Evolutionary conservation across 2,329 filamentous ascomycete species (phyloP).

Genomic region (Pleurostoma richardsiae): DNA sequence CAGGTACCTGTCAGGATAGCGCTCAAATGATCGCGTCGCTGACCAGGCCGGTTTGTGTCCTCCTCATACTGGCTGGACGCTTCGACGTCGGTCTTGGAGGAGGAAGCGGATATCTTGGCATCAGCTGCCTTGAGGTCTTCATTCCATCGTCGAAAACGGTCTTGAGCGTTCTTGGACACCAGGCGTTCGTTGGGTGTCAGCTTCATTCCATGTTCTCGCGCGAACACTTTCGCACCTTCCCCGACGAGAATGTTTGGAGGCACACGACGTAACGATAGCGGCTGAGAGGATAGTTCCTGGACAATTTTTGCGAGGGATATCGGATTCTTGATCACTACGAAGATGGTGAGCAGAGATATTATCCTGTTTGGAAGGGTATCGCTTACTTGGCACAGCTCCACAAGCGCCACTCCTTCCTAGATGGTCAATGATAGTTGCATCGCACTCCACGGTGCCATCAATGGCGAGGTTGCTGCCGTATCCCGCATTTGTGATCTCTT

Average conservation of each 20-base stretch:
- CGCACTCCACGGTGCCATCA: constrained; percentile 87
- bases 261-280: constrained; percentile 80
- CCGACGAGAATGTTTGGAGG: constrained; percentile 90
- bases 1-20: constrained; percentile 53
- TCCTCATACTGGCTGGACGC: constrained; percentile 1
- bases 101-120: constrained; percentile 11
- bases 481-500: constrained; percentile 93
- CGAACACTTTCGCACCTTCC: constrained; percentile 81
- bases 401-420: constrained; percentile 87
- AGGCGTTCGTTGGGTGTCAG: constrained; percentile 71
- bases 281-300: constrained; percentile 69
- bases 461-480: constrained; percentile 93
- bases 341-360: not conserved
- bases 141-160: constrained; percentile 76
- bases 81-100: constrained; percentile 3
- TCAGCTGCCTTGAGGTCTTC: constrained; percentile 65
- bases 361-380: not conserved
- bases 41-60: constrained; percentile 10
- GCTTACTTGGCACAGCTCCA: constrained; percentile 82
- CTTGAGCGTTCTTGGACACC: constrained; percentile 72
- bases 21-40: constrained; percentile 42
- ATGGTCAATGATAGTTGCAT: constrained; percentile 91
- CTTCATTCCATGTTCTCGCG: constrained; percentile 69
- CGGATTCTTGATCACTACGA: constrained; percentile 84
- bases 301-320: constrained; percentile 82